Conservation (phyloP, 2,329 filamentous ascomycete genomes). For the Emmonsia crescens region DNA sequence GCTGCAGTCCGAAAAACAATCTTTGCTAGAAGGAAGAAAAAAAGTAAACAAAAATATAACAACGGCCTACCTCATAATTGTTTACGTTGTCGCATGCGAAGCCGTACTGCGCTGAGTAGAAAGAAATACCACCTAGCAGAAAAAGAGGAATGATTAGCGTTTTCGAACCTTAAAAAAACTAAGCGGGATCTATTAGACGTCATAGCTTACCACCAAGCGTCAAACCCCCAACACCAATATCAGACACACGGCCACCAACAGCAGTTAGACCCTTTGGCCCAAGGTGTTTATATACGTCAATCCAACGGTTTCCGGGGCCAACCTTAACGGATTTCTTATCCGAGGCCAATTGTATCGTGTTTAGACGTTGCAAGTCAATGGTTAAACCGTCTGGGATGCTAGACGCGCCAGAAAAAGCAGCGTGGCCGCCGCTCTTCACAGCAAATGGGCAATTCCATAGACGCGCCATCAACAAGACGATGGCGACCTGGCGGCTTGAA, state of each 20-base stretch:
- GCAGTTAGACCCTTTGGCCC: constrained; percentile 23
- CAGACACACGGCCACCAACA: constrained; percentile 23
- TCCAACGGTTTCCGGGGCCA: constrained; percentile 27
- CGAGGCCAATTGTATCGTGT: constrained; percentile 18
- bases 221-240: constrained; percentile 20
- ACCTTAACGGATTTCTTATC: constrained; percentile 22
- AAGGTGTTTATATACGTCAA: constrained; percentile 23
- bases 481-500: constrained; percentile 21
- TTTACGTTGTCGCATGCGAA: constrained; percentile 28
- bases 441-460: constrained; percentile 37
- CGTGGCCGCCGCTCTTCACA: constrained; percentile 48
- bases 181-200: neutral
- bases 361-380: constrained; percentile 24
- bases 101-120: constrained; percentile 24
- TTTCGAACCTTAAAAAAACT: neutral
- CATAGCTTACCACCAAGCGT: constrained; percentile 16
- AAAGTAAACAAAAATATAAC: neutral
- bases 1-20: neutral
- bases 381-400: constrained; percentile 37
- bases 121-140: constrained; percentile 24
- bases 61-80: constrained; percentile 21
- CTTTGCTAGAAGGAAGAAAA: no score
- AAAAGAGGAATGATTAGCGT: neutral
- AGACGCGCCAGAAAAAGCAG: constrained; percentile 43
- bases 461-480: constrained; percentile 22